Evolutionary conservation across 352 stramenopile genomes (phyloP).

Genomic region (Phytophthora chlamydospora): DNA sequence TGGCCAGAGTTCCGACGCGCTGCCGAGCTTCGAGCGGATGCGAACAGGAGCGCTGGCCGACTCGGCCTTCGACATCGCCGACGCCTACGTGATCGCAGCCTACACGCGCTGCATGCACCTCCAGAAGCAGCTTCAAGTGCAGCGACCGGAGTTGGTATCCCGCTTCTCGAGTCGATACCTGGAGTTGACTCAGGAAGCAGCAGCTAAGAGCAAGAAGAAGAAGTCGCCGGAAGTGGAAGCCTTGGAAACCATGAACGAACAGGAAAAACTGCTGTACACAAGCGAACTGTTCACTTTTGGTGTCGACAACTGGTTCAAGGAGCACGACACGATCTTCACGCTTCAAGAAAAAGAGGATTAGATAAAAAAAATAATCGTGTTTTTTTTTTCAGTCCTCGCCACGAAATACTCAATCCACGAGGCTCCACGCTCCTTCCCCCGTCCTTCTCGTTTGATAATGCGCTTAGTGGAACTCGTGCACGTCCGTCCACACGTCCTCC

Average conservation of each 20-base stretch:
- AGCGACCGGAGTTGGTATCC: constrained; percentile 27
- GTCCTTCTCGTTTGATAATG: constrained; percentile 17
- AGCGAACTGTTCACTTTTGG: constrained; percentile 47
- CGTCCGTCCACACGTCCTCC: constrained; percentile 94
- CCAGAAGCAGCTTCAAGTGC: constrained; percentile 42
- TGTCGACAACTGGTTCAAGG: constrained; percentile 66
- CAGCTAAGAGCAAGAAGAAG: constrained; percentile 36
- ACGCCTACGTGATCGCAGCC: constrained; percentile 82
- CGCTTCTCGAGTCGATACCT: constrained; percentile 57
- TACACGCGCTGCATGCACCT: constrained; percentile 68
- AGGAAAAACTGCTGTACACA: constrained; percentile 43
- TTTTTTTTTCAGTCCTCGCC: constrained; percentile 26
- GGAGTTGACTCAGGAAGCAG: constrained; percentile 33
- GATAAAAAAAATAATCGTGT: constrained; percentile 35
- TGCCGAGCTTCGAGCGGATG: constrained; percentile 37
- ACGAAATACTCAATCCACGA: constrained; percentile 32
- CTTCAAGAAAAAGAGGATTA: constrained; percentile 15
- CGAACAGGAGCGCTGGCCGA: constrained; percentile 51
- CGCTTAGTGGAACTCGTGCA: constrained; percentile 96
- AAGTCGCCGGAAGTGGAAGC: constrained; percentile 42
- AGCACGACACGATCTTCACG: constrained; percentile 34
- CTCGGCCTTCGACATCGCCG: constrained; percentile 74
- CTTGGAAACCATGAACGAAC: constrained; percentile 44
- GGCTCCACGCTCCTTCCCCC: constrained; percentile 14
- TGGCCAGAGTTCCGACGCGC: constrained; percentile 4